phyloP scores from a whole-genome alignment of 257 asterid species.

The Gentiana dahurica region DNA sequence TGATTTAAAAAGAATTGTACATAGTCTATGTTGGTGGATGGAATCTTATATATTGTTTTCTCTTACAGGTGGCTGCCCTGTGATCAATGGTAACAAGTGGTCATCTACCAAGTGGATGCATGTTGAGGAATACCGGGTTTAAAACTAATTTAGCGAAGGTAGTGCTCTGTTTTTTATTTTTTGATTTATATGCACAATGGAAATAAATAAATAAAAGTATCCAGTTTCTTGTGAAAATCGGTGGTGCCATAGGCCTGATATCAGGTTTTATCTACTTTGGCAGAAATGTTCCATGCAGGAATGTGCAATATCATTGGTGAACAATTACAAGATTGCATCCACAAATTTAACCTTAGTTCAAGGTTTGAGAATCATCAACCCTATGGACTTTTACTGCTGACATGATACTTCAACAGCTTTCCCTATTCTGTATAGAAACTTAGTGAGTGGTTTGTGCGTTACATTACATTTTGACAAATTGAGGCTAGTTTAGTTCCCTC shows the following conservation, averaged over 20 bases:
- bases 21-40: not conserved
- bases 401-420: not conserved
- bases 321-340: not conserved
- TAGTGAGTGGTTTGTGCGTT: not conserved
- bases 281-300: not conserved
- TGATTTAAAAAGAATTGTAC: not conserved
- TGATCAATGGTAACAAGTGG: constrained; percentile 41
- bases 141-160: not conserved
- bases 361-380: not conserved
- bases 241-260: not conserved
- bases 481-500: not conserved
- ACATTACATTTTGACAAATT: not conserved
- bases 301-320: not conserved
- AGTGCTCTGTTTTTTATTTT: not conserved
- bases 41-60: not conserved
- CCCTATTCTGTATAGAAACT: not conserved
- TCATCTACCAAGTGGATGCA: constrained; percentile 41
- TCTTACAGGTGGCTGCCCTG: constrained; percentile 34
- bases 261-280: not conserved
- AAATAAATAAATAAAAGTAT: not conserved
- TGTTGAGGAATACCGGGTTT: constrained; percentile 21
- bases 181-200: not conserved
- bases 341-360: not conserved
- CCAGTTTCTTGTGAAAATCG: no score
- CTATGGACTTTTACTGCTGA: constrained; percentile 1